Evolutionary conservation across 2,329 filamentous ascomycete species (phyloP).

Genomic region (Alternaria postmessia): DNA sequence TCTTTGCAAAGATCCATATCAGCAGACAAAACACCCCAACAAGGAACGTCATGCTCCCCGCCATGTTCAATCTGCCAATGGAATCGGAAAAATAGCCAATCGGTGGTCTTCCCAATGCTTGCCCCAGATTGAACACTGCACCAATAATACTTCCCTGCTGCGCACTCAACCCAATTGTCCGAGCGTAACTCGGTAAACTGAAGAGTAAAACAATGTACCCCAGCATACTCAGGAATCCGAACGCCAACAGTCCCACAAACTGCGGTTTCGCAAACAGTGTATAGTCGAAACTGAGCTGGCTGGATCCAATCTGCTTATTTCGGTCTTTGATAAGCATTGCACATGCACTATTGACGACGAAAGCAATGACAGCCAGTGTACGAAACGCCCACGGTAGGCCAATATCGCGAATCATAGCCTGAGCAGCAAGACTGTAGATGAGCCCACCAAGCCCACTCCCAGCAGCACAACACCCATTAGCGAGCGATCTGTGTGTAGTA

Average conservation of each 20-base stretch:
- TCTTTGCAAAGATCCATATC: slow-evolving; percentile 76
- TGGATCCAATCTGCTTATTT: slow-evolving; percentile 74
- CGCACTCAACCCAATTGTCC: slow-evolving; percentile 70
- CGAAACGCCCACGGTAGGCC: slow-evolving; percentile 73
- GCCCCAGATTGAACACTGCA: slow-evolving; percentile 74
- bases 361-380: slow-evolving; percentile 69
- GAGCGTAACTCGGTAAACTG: slow-evolving; percentile 76
- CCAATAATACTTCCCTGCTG: slow-evolving; percentile 74
- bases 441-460: slow-evolving; percentile 80
- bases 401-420: slow-evolving; percentile 71
- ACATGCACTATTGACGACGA: slow-evolving; percentile 69
- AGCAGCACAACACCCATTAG: slow-evolving; percentile 72
- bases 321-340: slow-evolving; percentile 72
- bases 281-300: slow-evolving; percentile 68
- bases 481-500: slow-evolving; percentile 70
- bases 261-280: slow-evolving; percentile 68
- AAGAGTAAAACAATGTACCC: slow-evolving; percentile 81
- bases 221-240: slow-evolving; percentile 75
- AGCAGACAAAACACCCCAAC: slow-evolving; percentile 71
- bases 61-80: slow-evolving; percentile 77
- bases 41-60: slow-evolving; percentile 69
- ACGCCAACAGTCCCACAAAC: slow-evolving; percentile 71
- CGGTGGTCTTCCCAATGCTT: slow-evolving; percentile 72
- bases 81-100: slow-evolving; percentile 77
- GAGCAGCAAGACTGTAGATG: slow-evolving; percentile 71